A percentile compares a stretch with the other conserved stretches of the same genome.
Conservation (phyloP, 2,329 filamentous ascomycete species). For the Torrubiella hemipterigena region DNA sequence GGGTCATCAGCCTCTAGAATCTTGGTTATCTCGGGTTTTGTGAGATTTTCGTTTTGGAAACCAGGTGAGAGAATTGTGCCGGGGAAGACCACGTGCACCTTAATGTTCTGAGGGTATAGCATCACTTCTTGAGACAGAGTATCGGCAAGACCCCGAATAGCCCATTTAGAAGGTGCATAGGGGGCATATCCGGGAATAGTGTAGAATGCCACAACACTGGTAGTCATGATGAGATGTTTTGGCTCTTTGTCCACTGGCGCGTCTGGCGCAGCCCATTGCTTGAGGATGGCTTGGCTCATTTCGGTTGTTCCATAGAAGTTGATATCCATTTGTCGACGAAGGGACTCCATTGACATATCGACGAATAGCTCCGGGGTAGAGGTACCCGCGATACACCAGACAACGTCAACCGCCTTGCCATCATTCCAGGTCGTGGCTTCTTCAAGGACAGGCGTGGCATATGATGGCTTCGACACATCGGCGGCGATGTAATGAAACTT, state of each 20-base stretch:
- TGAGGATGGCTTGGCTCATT: slow-evolving; percentile 69
- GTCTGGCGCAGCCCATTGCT: slow-evolving; percentile 54
- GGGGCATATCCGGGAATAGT: slow-evolving; percentile 70
- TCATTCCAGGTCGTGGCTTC: slow-evolving; percentile 73
- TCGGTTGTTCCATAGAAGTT: slow-evolving; percentile 85
- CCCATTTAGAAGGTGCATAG: slow-evolving; percentile 77
- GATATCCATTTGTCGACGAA: slow-evolving; percentile 76
- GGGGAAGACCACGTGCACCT: slow-evolving; percentile 72
- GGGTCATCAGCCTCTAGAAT: slow-evolving; percentile 75
- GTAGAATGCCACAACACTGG: slow-evolving; percentile 63
- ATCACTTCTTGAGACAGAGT: slow-evolving; percentile 72
- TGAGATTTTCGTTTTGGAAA: slow-evolving; percentile 59
- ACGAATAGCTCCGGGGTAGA: slow-evolving; percentile 65
- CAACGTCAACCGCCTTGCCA: slow-evolving; percentile 61
- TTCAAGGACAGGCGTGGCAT: slow-evolving; percentile 56
- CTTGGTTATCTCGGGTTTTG: slow-evolving; percentile 71
- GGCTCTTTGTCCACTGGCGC: slow-evolving; percentile 33
- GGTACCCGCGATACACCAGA: slow-evolving; percentile 81
- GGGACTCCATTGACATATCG: slow-evolving; percentile 54
- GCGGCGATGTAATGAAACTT: slow-evolving; percentile 75
- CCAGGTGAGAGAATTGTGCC: slow-evolving; percentile 73
- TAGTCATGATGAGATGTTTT: slow-evolving; percentile 80
- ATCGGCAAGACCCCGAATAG: slow-evolving; percentile 73
- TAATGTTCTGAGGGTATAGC: slow-evolving; percentile 74
- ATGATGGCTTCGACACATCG: slow-evolving; percentile 61